Evolutionary conservation across 2,329 filamentous ascomycete genomes (phyloP), one percentile per base, ranked within the genome.

Genomic region (Ceratocystis smalleyi): DNA sequence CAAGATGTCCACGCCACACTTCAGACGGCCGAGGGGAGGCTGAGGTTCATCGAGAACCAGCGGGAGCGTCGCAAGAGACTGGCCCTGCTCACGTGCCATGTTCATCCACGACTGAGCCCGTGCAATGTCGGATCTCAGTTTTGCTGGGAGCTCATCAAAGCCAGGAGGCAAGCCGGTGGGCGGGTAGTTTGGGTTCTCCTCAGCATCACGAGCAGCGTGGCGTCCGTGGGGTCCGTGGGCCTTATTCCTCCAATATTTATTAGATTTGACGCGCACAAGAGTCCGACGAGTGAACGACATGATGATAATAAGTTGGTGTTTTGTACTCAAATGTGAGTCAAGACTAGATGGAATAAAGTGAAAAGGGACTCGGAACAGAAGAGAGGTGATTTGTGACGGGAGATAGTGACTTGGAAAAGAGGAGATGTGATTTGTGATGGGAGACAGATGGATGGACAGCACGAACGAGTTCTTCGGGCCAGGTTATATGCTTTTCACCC

Each of bases 1-100:
- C 68, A 82, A 71, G 57, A 81, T 70, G 68, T 81, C 76, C 60
- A 74, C 73, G 19, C 70, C 70, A 4, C 43, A 43, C 5, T n/a
- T 43, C 1, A 66, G 59, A 22, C 61, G 54, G 32, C 59, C 27
- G 27, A 64, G 40, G 15, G 22, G 32, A 5, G 47, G 22, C 3
- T 35, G 32, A 1, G 61, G 45, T 10, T 59, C 45, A 8, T 66
- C 64, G 10, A 71, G 66, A 45, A 69, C 68, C 54, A 70, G 45
- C 6, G 61, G 59, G 5, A 65, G 66, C 22, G 67, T 64, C n/a
- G 66, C 62, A 10, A 64, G 54, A 47, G 57, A 40, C 15, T 43
- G 40, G 12, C 40, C 57, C 3, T 62, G 57, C 8, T 55, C 49
- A n/a, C 60, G 57, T 1, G 61, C 65, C 8, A 45, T 27, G 4